Base-by-base conservation (phyloP, 768 basidiomycete species). In the Naganishia onofrii region DNA sequence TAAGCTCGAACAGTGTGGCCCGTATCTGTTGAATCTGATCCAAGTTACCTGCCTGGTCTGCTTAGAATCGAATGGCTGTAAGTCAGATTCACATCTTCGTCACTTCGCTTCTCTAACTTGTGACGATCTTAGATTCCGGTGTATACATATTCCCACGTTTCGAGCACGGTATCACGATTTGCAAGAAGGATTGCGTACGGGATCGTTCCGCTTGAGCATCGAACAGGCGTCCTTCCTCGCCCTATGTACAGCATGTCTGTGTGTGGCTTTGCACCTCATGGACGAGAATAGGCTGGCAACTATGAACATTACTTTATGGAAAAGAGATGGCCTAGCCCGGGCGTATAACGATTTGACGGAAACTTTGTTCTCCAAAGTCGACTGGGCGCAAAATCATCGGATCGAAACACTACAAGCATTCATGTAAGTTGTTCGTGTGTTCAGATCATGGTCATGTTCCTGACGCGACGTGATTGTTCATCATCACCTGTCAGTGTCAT, bases 301-400 rank as follows among this genome's bases (percentile, higher is more conserved):
- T 13, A 10, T n/a, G 21, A 54, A 54, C 53, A 54, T 54, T 17
- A 8, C 12, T 8, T 21, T 26, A 7, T 10, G 12, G 57, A 28
- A 31, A n/a, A 4, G 57, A 32, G 57, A 36, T 19, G 26, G 57
- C 10, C 38, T 60, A 3, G 38, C 57, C 3, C 28, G 32, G 23
- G 26, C 32, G 32, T 60, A 36, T 21, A 36, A 28, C 17, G 57
- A 60, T 17, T 32, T 60, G 12, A 60, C 34, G 12, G 57, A 36
- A 32, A 36, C 2, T 8, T 21, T 44, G 19, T 44, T 60, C 34
- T n/a, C 34, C 7, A 44, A 34, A 28, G n/a, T 34, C 32, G 57
- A 60, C 38, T 60, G 57, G 57, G 38, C 57, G 19, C 57, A 60
- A 28, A 34, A 60, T 26, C 28, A 60, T 36, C 57, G 57, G 32